phyloP scores from a whole-genome alignment of 345 rosid genomes.

The Litchi chinensis region DNA sequence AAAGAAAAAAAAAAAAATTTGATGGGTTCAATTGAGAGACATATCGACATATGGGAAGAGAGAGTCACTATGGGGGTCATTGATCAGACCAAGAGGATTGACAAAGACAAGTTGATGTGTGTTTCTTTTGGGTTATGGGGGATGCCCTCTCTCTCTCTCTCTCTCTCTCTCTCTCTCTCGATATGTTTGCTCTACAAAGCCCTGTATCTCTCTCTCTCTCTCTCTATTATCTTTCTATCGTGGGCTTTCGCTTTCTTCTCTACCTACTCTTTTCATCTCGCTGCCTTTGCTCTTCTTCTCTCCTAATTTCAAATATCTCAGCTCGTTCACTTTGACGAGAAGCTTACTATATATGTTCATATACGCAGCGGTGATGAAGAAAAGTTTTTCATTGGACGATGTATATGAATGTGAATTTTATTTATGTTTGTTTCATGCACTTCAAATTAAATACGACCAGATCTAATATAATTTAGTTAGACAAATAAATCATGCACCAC shows the following conservation, averaged over 20 bases:
- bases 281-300: not conserved
- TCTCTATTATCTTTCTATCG: not conserved
- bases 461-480: too few relatives aligned
- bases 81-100: constrained; percentile 33
- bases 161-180: not conserved
- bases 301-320: constrained; percentile 1
- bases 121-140: constrained; percentile 27
- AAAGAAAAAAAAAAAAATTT: too few relatives aligned
- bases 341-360: not conserved
- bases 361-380: not conserved
- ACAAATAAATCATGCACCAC: not conserved
- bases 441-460: too few relatives aligned
- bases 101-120: constrained; percentile 27
- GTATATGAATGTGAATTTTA: too few relatives aligned
- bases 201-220: not conserved
- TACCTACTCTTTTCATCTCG: not conserved
- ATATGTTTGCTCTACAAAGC: too few relatives aligned
- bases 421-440: too few relatives aligned
- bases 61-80: too few relatives aligned
- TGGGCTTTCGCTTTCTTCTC: not conserved
- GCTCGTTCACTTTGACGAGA: constrained; percentile 23
- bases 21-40: not conserved
- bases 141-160: not conserved
- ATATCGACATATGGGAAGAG: not conserved
- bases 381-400: not conserved